Evolutionary conservation across 202 grass and related monocot genomes (phyloP).

Genomic region (Schoenoplectus triqueter): DNA sequence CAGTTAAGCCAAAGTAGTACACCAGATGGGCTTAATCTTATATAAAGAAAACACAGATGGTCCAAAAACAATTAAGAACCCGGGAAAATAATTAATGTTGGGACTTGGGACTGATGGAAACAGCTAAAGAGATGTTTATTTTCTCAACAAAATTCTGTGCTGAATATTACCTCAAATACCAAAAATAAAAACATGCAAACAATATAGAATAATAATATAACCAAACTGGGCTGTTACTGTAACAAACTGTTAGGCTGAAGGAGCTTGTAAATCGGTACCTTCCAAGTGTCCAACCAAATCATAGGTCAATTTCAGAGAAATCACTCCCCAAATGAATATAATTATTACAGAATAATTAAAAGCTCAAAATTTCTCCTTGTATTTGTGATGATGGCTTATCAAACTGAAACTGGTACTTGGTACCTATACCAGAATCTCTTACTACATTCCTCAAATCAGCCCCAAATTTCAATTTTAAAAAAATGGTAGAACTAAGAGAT

Average conservation of each 20-base stretch:
- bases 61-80: neutral
- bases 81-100: neutral
- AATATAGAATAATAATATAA: neutral
- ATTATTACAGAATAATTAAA: constrained; percentile 16
- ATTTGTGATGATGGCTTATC: neutral
- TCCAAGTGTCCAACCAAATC: neutral
- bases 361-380: neutral
- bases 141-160: neutral
- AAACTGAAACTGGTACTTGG: constrained; percentile 7
- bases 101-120: neutral
- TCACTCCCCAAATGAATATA: neutral
- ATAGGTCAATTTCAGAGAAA: neutral
- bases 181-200: constrained; percentile 33
- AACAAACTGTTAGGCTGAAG: neutral
- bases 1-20: neutral
- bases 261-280: neutral
- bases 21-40: neutral
- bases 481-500: neutral
- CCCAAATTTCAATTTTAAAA: constrained; percentile 1
- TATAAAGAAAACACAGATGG: neutral
- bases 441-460: constrained; percentile 21
- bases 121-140: neutral
- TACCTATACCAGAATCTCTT: constrained; percentile 15
- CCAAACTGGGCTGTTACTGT: constrained; percentile 6
- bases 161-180: constrained; percentile 7